A percentile compares a stretch with the other conserved stretches of the same genome.
Evolutionary conservation across 306 rosid species (phyloP).

Genomic region (Hylodesmum podocarpum): DNA sequence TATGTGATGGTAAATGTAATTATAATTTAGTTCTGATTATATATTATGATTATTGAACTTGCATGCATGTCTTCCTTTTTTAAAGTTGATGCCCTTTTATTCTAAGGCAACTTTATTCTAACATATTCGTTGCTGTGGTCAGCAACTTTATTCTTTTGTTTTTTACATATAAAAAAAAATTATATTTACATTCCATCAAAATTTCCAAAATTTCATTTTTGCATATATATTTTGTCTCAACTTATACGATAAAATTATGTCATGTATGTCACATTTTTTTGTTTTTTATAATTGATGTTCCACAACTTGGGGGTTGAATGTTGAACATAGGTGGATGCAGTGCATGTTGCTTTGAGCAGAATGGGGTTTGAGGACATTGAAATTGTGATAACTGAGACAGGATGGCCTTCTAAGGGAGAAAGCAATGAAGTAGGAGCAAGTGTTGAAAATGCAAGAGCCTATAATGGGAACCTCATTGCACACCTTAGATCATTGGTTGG

Average conservation of each 20-base stretch:
- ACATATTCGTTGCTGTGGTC: neutral
- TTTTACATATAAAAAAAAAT: too few species aligned
- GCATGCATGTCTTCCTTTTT: neutral
- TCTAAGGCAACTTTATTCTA: neutral
- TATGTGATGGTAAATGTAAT: neutral
- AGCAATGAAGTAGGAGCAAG: slow-evolving; percentile 56
- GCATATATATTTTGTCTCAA: too few species aligned
- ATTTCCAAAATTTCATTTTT: too few species aligned
- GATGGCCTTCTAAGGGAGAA: slow-evolving; percentile 74
- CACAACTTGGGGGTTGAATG: neutral
- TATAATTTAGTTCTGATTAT: neutral
- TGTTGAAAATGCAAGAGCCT: slow-evolving; percentile 66
- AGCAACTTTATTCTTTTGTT: neutral
- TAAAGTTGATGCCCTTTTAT: neutral
- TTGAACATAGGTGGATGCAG: slow-evolving; percentile 64
- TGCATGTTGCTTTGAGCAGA: slow-evolving; percentile 50
- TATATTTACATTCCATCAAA: neutral
- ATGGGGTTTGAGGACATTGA: slow-evolving; percentile 57
- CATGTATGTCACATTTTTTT: too few species aligned
- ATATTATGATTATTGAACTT: neutral
- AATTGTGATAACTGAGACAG: slow-evolving; percentile 75
- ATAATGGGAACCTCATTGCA: slow-evolving; percentile 65
- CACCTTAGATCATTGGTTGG: slow-evolving; percentile 79
- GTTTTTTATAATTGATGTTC: too few species aligned
- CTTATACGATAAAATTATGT: too few species aligned